Percentiles rank a stretch among this genome's conserved stretches.
Conservation (phyloP, 495 filamentous ascomycete genomes). For the Daldinia caldariorum region DNA sequence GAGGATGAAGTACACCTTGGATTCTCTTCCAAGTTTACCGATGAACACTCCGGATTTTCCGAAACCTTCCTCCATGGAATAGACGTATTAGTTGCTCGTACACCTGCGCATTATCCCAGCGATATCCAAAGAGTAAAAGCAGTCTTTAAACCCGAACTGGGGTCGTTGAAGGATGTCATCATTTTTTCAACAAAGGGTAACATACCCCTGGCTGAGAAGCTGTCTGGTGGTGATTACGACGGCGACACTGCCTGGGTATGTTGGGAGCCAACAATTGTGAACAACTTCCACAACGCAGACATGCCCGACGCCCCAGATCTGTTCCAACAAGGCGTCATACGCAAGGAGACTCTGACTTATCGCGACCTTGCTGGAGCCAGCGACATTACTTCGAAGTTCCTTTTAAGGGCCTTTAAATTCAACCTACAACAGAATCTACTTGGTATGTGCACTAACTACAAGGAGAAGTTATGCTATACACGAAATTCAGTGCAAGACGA, state of each 20-base stretch:
- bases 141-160: conserved; percentile 71
- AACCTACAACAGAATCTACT: conserved; percentile 72
- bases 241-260: conserved; percentile 92
- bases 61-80: conserved; percentile 70
- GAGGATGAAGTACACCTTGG: conserved; percentile 81
- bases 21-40: conserved; percentile 75
- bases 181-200: conserved; percentile 80
- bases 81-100: conserved; percentile 87
- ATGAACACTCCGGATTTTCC: conserved; percentile 62
- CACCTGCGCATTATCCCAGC: conserved; percentile 80
- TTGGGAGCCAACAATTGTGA: conserved; percentile 82
- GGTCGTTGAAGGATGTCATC: conserved; percentile 84
- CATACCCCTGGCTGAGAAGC: conserved; percentile 76
- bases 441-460: conserved; percentile 78
- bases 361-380: conserved; percentile 49
- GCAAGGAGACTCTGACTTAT: conserved; percentile 65
- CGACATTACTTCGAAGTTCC: conserved; percentile 54
- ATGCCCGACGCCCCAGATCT: conserved; percentile 61
- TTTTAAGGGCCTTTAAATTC: conserved; percentile 69
- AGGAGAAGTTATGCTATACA: conserved; percentile 74
- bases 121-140: conserved; percentile 79
- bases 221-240: conserved; percentile 95
- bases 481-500: conserved; percentile 65
- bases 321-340: conserved; percentile 66
- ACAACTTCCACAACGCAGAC: conserved; percentile 76